A percentile compares a stretch with the other conserved stretches of the same genome.
phyloP scores from a whole-genome alignment of 345 rosid genomes.

The Rubroshorea leprosula region DNA sequence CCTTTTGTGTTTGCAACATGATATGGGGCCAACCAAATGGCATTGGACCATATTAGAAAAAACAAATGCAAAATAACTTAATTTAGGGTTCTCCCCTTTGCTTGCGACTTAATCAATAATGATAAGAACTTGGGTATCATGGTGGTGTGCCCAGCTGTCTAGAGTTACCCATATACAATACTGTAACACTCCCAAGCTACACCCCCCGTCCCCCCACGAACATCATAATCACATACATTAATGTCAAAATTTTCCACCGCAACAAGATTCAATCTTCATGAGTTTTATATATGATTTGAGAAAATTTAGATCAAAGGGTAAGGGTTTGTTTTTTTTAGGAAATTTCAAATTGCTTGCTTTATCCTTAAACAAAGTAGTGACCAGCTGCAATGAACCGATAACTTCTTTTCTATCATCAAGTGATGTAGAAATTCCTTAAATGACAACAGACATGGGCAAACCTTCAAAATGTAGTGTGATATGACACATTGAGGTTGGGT shows the following conservation, averaged over 20 bases:
- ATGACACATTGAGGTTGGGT: no score
- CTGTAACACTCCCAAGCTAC: background rate
- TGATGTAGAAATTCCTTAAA: no score
- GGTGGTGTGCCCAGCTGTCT: background rate
- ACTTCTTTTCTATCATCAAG: no score
- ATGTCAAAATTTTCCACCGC: background rate
- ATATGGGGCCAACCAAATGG: constrained; percentile 1
- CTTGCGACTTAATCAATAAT: constrained; percentile 26
- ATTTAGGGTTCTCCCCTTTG: constrained; percentile 13
- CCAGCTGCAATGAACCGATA: no score
- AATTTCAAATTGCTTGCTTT: no score
- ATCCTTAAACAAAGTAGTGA: no score
- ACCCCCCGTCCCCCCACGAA: no score
- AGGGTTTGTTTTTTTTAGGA: constrained; percentile 1
- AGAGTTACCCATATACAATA: background rate
- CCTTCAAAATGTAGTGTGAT: no score
- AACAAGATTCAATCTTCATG: background rate
- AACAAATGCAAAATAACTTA: constrained; percentile 2
- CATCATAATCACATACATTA: no score
- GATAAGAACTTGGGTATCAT: background rate
- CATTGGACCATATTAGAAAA: background rate
- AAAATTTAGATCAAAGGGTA: background rate
- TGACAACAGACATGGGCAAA: no score
- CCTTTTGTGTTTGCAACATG: constrained; percentile 6
- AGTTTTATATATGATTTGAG: background rate